A percentile compares a stretch with the other conserved stretches of the same genome.
These are phyloP conservation scores for Agaricus sinodeliciosus DNA, from an alignment of 768 basidiomycete genomes.

Conservation along the genomic window DNA sequence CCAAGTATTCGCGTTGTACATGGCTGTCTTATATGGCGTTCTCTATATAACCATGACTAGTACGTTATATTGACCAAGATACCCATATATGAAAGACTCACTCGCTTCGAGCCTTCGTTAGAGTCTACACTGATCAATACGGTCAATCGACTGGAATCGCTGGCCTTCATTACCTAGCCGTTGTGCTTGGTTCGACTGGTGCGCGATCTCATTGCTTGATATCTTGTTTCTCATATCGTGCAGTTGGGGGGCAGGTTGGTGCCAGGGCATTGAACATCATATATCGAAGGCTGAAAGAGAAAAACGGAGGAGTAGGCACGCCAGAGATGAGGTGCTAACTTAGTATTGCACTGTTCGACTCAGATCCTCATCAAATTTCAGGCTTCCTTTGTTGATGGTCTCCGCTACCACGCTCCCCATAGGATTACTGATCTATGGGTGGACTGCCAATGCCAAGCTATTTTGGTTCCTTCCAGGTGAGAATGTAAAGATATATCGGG, in stretches of 20 bases:
- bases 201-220: slow-evolving; percentile 8
- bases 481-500: slow-evolving; percentile 11
- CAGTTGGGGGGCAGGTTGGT: slow-evolving; percentile 32
- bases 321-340: slow-evolving; percentile 42
- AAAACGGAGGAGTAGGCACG: slow-evolving; percentile 44
- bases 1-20: slow-evolving; percentile 50
- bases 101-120: slow-evolving; percentile 38
- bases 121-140: slow-evolving; percentile 44
- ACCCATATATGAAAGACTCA: slow-evolving; percentile 3
- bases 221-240: background rate
- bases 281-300: slow-evolving; percentile 37
- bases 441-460: slow-evolving; percentile 42
- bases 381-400: slow-evolving; percentile 36
- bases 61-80: slow-evolving; percentile 16
- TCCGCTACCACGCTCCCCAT: slow-evolving; percentile 47
- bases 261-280: slow-evolving; percentile 40
- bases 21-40: slow-evolving; percentile 52
- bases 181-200: slow-evolving; percentile 46
- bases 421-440: slow-evolving; percentile 58
- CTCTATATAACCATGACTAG: slow-evolving; percentile 35
- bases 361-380: slow-evolving; percentile 7
- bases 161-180: slow-evolving; percentile 56
- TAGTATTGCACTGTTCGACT: background rate
- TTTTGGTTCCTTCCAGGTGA: slow-evolving; percentile 57
- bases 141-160: slow-evolving; percentile 42